These are phyloP conservation scores for Talaromyces nanjingensis DNA, from an alignment of 495 filamentous ascomycete genomes.

Conservation along the genomic window DNA sequence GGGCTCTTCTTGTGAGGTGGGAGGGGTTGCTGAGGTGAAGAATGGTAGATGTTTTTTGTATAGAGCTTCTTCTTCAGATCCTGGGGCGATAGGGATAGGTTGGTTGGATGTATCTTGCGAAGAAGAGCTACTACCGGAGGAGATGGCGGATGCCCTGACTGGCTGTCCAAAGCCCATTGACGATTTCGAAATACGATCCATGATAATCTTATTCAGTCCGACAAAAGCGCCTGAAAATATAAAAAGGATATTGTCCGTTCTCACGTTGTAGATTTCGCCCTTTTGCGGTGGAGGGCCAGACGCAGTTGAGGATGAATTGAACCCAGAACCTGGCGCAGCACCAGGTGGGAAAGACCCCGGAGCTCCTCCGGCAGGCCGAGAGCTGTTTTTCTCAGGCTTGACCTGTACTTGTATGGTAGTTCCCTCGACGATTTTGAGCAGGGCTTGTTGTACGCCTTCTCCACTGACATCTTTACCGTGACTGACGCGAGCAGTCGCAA, in stretches of 20 bases:
- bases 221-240: slow-evolving; percentile 94
- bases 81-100: slow-evolving; percentile 38
- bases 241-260: slow-evolving; percentile 94
- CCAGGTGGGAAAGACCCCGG: slow-evolving; percentile 39
- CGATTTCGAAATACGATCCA: slow-evolving; percentile 77
- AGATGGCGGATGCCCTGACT: slow-evolving; percentile 46
- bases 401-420: slow-evolving; percentile 85
- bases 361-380: slow-evolving; percentile 36
- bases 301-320: slow-evolving; percentile 27
- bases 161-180: slow-evolving; percentile 89
- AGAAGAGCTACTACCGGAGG: slow-evolving; percentile 15
- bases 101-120: slow-evolving; percentile 23
- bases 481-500: slow-evolving; percentile 63
- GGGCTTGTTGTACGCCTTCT: slow-evolving; percentile 92
- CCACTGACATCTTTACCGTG: slow-evolving; percentile 82
- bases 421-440: slow-evolving; percentile 93
- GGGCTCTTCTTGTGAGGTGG: slow-evolving; percentile 28
- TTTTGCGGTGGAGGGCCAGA: slow-evolving; percentile 45
- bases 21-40: slow-evolving; percentile 39
- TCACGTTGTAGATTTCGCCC: slow-evolving; percentile 80
- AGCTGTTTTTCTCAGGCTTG: slow-evolving; percentile 64
- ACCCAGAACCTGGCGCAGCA: slow-evolving; percentile 37
- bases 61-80: slow-evolving; percentile 50
- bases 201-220: slow-evolving; percentile 81
- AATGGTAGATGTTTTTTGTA: slow-evolving; percentile 66